Evolutionary conservation across 2,329 filamentous ascomycete genomes (phyloP), one percentile per base, ranked within the genome.

Genomic region (Macroventuria anomochaeta): DNA sequence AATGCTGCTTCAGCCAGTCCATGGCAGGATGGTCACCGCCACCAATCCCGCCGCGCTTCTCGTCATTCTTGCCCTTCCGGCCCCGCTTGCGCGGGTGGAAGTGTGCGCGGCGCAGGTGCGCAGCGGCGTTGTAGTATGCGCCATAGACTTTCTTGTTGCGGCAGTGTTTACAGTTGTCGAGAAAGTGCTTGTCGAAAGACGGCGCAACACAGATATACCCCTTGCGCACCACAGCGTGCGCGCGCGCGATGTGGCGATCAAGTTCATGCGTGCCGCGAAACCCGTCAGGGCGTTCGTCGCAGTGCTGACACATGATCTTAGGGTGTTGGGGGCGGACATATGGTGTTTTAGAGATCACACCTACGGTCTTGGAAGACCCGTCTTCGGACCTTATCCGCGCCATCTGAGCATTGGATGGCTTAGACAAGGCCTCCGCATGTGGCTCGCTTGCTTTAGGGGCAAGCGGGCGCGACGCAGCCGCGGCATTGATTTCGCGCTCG

Each of bases 91-190:
- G 81, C 1, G 84, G 88, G 69, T 89, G 90, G 80, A 97, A 97
- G 72, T 97, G 93, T 0, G 89, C 88, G 42, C 93, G 87, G 34
- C 93, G 85, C 7, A 97, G 82, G 71, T 97, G 93, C 0, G 92
- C 93, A 0, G 92, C 92, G 0, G 93, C 93, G 67, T 97, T 97
- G 77, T 97, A 97, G 77, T 97, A 95, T 13, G 90, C 90, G 3
- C 89, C 89, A 65, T 97, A 97, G 53, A 85, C 83, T 79, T 96
- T 97, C 49, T 83, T 78, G 37, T 83, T 82, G 41, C 82, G 83
- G 74, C 93, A 97, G 40, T 89, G 85, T 75, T 96, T 96, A 83
- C 93, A 97, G 62, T 89, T 88, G 43, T 81, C 79, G 28, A 97
- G 83, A 33, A 92, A 87, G 75, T 83, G 76, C 83, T 81, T 74